A percentile compares a stretch with the other conserved stretches of the same genome.
Evolutionary conservation across 495 filamentous ascomycete species (phyloP).

Genomic region (Podospora didyma): DNA sequence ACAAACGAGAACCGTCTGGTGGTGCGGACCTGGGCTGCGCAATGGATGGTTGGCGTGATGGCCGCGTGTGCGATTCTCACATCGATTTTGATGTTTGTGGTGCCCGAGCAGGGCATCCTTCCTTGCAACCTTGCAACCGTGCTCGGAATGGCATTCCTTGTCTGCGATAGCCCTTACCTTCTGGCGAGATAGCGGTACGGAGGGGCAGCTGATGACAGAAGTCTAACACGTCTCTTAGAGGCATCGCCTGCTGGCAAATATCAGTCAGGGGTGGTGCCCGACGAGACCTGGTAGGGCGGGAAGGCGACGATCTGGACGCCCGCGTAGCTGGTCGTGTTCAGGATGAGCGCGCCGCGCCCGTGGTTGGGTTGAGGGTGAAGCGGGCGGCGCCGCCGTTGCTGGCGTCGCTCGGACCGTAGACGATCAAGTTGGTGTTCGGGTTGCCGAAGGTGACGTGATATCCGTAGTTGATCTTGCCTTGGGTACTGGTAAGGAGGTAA

Average conservation of each 20-base stretch:
- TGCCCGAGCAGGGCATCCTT: not conserved
- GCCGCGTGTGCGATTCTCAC: conserved; percentile 1
- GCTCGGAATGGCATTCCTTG: conserved; percentile 1
- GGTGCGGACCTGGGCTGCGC: conserved; percentile 9
- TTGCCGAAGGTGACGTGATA: no score
- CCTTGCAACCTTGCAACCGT: conserved; percentile 2
- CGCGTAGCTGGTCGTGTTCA: no score
- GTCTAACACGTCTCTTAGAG: not conserved
- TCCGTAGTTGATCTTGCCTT: no score
- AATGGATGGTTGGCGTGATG: conserved; percentile 6
- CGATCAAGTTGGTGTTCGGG: no score
- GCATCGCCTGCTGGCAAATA: not conserved
- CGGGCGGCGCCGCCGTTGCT: no score
- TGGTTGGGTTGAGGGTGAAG: no score
- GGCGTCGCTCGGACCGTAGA: no score
- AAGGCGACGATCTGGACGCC: no score
- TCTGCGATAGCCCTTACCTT: conserved; percentile 6
- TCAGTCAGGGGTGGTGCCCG: not conserved
- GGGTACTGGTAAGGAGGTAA: no score
- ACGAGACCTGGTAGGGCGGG: no score
- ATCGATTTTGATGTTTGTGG: not conserved
- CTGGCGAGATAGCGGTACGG: not conserved
- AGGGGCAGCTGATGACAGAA: conserved; percentile 3
- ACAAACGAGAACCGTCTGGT: conserved; percentile 2
- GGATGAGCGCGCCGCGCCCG: no score